Percentiles rank a stretch among this genome's conserved stretches.
Conservation (phyloP, 2,329 filamentous ascomycete genomes). For the Botrytis galanthina region DNA sequence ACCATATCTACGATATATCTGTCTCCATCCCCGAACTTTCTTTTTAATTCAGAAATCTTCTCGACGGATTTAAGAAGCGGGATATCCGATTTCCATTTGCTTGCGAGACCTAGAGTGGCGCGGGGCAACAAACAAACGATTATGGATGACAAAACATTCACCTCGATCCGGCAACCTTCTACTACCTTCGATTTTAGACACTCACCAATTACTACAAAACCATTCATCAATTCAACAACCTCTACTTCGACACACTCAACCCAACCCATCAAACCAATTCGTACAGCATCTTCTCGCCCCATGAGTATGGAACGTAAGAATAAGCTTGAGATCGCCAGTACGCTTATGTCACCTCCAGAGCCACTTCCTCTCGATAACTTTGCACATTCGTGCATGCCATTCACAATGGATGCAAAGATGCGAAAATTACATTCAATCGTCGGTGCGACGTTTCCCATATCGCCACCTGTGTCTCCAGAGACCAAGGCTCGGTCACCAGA, state of each 20-base stretch:
- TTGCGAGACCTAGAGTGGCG: slow-evolving; percentile 17
- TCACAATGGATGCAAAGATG: slow-evolving; percentile 33
- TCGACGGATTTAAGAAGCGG: slow-evolving; percentile 17
- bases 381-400: slow-evolving; percentile 23
- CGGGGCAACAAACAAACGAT: slow-evolving; percentile 20
- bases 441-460: slow-evolving; percentile 45
- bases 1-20: slow-evolving; percentile 19
- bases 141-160: slow-evolving; percentile 27
- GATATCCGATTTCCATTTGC: not conserved
- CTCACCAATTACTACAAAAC: slow-evolving; percentile 25
- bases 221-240: slow-evolving; percentile 26
- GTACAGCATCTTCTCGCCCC: slow-evolving; percentile 28
- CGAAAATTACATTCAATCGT: slow-evolving; percentile 38
- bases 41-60: not conserved
- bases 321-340: slow-evolving; percentile 41
- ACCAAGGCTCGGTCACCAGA: slow-evolving; percentile 35
- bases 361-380: slow-evolving; percentile 54
- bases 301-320: slow-evolving; percentile 32
- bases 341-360: slow-evolving; percentile 62
- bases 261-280: slow-evolving; percentile 27
- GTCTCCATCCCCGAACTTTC: not conserved
- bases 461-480: slow-evolving; percentile 58
- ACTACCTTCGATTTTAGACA: slow-evolving; percentile 34
- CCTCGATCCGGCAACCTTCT: slow-evolving; percentile 33
- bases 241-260: slow-evolving; percentile 10